Base-by-base conservation (phyloP, 768 basidiomycete species). In the Zangia roseola region DNA sequence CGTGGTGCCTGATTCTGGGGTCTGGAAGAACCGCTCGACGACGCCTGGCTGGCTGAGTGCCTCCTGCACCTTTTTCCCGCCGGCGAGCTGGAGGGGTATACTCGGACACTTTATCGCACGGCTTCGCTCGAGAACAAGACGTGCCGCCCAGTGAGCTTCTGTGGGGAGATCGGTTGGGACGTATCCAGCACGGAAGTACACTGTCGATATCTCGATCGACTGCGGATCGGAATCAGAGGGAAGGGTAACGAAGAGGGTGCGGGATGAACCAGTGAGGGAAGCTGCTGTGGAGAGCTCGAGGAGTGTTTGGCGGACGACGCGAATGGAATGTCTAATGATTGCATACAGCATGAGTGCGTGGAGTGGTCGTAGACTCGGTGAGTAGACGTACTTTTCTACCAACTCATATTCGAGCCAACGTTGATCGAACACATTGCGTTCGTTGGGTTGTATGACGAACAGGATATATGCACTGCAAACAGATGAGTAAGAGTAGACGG, bases 361-460 rank as follows among this genome's bases (percentile, higher is more conserved):
- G 23, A 8, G 10, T 30, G 5, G 28, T n/a, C n/a, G 8, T 6
- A 14, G 28, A 10, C 28, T 14, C 28, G 16, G 16, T 5, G 13
- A 19, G 28, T 7, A 36, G 17, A 69, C 78, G 40, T 62, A 93
- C 93, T 69, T 80, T 59, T 92, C 83, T 0, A 91, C 67, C 0
- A 99, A 74, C 52, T 91, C 85, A 53, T 91, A 97, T 68, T 98
- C 92, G 20, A 98, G 69, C 73, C 79, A 81, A 13, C 86, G 77
- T 65, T 99, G 95, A 66, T 98, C 95, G 63, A 97, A 98, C 5
- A 95, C 80, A 67, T 99, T 99, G 31, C 94, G 78, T 65, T 98
- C 95, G 35, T 81, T 79, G 5, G 82, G 77, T 60, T 94, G 94
- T 0, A 91, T 82, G n/a, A 97, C 91, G 59, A 98, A 91, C 12